Percentiles rank a stretch among this genome's conserved stretches.
phyloP scores from a whole-genome alignment of 352 stramenopile genomes.

The Phytophthora fragariaefolia region DNA sequence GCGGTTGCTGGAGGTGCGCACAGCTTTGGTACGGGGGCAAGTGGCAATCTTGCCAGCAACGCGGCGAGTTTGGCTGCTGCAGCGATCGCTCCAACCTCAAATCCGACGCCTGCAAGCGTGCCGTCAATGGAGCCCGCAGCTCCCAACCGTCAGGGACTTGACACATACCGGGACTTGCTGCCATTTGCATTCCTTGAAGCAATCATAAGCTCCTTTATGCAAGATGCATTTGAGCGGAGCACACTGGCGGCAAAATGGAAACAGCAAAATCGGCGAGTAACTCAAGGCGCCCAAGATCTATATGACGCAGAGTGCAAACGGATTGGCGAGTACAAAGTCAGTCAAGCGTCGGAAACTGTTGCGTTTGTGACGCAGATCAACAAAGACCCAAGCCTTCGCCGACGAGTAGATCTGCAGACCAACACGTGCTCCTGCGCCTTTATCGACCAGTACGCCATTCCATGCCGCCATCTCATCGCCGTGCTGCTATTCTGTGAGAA shows the following conservation, averaged over 20 bases:
- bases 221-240: slow-evolving; percentile 51
- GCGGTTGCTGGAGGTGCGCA: slow-evolving; percentile 1
- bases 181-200: slow-evolving; percentile 58
- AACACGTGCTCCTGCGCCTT: slow-evolving; percentile 62
- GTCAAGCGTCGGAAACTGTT: slow-evolving; percentile 52
- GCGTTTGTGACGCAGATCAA: slow-evolving; percentile 64
- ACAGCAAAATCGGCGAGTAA: slow-evolving; percentile 49
- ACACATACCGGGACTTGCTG: slow-evolving; percentile 41
- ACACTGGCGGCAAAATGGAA: slow-evolving; percentile 47
- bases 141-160: slow-evolving; percentile 11
- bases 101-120: not conserved
- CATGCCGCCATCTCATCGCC: slow-evolving; percentile 67
- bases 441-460: slow-evolving; percentile 63
- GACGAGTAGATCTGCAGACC: slow-evolving; percentile 51
- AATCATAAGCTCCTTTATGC: slow-evolving; percentile 50
- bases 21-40: slow-evolving; percentile 13
- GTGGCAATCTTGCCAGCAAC: not conserved
- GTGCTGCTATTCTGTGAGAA: slow-evolving; percentile 59
- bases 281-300: slow-evolving; percentile 50
- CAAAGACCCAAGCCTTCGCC: slow-evolving; percentile 34
- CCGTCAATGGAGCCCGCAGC: not conserved
- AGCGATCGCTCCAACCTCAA: slow-evolving; percentile 12
- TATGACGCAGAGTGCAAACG: slow-evolving; percentile 57
- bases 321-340: slow-evolving; percentile 62
- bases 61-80: slow-evolving; percentile 11